Percentiles rank a stretch among this genome's conserved stretches.
Conservation (phyloP, 2,329 filamentous ascomycete genomes). For the Neocatenulostroma microsporum region DNA sequence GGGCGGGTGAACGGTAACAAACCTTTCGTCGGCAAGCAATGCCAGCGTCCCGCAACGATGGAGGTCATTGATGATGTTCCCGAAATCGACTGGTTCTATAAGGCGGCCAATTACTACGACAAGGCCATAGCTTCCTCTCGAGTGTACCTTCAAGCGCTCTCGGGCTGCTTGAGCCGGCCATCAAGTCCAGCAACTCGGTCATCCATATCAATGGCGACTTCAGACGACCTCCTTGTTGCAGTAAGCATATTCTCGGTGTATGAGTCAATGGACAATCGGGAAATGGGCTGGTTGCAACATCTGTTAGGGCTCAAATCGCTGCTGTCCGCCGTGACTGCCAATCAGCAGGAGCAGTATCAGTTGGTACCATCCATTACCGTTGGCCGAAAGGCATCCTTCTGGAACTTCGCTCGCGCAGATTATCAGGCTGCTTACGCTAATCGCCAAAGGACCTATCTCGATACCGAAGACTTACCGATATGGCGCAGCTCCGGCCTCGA, state of each 20-base stretch:
- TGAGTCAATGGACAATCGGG: conserved; percentile 57
- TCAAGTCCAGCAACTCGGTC: conserved; percentile 17
- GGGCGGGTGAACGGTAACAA: conserved; percentile 48
- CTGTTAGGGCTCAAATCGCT: conserved; percentile 57
- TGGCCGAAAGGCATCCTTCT: conserved; percentile 54
- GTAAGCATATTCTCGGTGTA: conserved; percentile 60
- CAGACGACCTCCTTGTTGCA: conserved; percentile 55
- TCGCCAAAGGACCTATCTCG: conserved; percentile 51
- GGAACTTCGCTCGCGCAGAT: conserved; percentile 54
- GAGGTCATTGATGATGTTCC: conserved; percentile 44
- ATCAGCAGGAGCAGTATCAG: conserved; percentile 31
- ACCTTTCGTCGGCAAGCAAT: conserved; percentile 43
- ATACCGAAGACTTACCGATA: conserved; percentile 52
- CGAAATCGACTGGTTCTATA: conserved; percentile 51
- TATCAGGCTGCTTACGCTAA: conserved; percentile 45
- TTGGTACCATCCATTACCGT: conserved; percentile 43
- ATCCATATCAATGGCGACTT: conserved; percentile 32
- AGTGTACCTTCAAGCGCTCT: conserved; percentile 37
- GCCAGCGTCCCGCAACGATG: conserved; percentile 42
- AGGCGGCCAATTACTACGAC: conserved; percentile 55
- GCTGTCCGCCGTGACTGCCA: conserved; percentile 37
- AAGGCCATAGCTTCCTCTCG: conserved; percentile 38
- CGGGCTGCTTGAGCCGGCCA: conserved; percentile 20
- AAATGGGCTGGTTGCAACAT: conserved; percentile 52
- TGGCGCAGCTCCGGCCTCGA: conserved; percentile 58